phyloP scores from a whole-genome alignment of 768 basidiomycete species.

The Amanita thiersii region DNA sequence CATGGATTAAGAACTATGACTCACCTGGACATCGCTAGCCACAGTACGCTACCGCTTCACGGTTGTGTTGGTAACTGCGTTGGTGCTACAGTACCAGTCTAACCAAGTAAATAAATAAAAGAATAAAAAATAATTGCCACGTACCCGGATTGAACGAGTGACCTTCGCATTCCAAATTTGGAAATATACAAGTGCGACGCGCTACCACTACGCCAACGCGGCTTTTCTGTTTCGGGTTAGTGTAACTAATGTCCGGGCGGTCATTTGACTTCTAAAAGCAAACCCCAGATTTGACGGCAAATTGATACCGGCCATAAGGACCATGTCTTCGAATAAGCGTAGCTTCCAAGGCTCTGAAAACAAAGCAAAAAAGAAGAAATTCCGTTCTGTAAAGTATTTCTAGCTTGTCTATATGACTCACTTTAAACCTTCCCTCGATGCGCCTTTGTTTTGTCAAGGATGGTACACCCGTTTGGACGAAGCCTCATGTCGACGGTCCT shows the following conservation, averaged over 20 bases:
- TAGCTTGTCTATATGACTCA: neutral
- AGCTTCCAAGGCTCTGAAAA: slow-evolving; percentile 1
- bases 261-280: no score
- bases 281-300: no score
- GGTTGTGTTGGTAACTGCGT: no score
- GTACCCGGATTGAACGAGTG: slow-evolving; percentile 39
- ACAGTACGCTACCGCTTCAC: no score
- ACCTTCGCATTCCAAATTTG: slow-evolving; percentile 38
- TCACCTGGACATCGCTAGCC: no score
- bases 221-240: slow-evolving; percentile 10
- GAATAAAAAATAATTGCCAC: slow-evolving; percentile 21
- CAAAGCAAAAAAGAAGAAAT: slow-evolving; percentile 35
- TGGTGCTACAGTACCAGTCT: no score
- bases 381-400: slow-evolving; percentile 34
- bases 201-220: slow-evolving; percentile 36
- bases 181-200: slow-evolving; percentile 38
- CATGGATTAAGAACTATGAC: no score
- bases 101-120: neutral
- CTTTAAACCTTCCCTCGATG: no score
- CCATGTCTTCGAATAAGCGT: slow-evolving; percentile 6
- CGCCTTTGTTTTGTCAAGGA: no score
- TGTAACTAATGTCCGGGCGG: neutral
- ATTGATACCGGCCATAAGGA: neutral
- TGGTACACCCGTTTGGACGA: slow-evolving; percentile 60
- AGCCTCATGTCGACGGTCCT: slow-evolving; percentile 64